phyloP scores from a whole-genome alignment of 495 filamentous ascomycete species.

The Annulohypoxylon bovei region DNA sequence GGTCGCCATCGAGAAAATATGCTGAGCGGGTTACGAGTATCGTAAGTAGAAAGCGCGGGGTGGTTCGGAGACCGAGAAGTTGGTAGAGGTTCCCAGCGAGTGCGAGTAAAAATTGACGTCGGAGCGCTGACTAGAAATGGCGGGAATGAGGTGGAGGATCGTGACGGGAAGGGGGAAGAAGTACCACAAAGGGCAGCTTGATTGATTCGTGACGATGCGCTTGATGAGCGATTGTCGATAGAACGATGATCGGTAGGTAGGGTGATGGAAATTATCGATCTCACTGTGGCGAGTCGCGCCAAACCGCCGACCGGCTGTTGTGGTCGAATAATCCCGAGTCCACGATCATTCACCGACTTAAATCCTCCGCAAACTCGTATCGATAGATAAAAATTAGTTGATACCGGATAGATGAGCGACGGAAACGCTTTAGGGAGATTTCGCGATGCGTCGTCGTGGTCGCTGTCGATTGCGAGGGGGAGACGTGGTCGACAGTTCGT shows the following conservation, averaged over 20 bases:
- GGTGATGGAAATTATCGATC: slow-evolving; percentile 36
- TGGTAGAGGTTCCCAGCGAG: slow-evolving; percentile 4
- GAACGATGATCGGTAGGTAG: slow-evolving; percentile 29
- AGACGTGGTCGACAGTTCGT: slow-evolving; percentile 4
- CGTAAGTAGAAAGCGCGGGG: slow-evolving; percentile 6
- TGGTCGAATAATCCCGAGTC: slow-evolving; percentile 40
- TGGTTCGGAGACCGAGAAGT: slow-evolving; percentile 22
- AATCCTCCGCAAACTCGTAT: slow-evolving; percentile 26
- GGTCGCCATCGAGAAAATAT: slow-evolving; percentile 49
- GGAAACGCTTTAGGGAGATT: not conserved
- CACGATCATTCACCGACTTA: slow-evolving; percentile 44
- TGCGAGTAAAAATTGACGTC: slow-evolving; percentile 19
- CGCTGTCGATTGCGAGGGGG: slow-evolving; percentile 20
- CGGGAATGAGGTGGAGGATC: slow-evolving; percentile 17
- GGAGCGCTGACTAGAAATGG: slow-evolving; percentile 20
- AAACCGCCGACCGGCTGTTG: slow-evolving; percentile 51
- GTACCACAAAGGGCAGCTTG: slow-evolving; percentile 4
- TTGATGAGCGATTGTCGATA: slow-evolving; percentile 39
- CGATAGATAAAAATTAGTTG: slow-evolving; percentile 18
- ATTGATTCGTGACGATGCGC: slow-evolving; percentile 39
- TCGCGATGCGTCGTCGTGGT: slow-evolving; percentile 29
- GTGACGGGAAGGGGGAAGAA: slow-evolving; percentile 17
- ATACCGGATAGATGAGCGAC: slow-evolving; percentile 9
- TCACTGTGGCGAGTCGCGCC: slow-evolving; percentile 54
- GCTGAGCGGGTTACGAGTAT: slow-evolving; percentile 24